Evolutionary conservation across 2,329 filamentous ascomycete species (phyloP), one percentile per base, ranked within the genome.

Genomic region (Coniella vitis): DNA sequence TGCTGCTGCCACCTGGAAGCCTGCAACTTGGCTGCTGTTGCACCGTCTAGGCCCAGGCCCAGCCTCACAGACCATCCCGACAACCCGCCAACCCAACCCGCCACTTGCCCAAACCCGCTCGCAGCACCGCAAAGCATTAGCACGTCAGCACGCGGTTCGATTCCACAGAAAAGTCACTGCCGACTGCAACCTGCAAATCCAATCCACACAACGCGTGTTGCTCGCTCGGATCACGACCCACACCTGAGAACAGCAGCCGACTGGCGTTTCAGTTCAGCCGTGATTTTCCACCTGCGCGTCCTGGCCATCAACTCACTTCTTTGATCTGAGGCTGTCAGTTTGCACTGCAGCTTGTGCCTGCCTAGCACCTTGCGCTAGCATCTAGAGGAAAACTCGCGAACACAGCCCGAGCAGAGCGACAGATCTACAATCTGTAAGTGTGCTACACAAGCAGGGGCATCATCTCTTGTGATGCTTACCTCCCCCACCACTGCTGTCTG

Each of bases 1-100:
- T 20, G 43, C 21, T 25, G 35, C 21, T 19, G 17, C 47, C 14
- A 36, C 38, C 21, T 19, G 29, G 32, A 40, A 47, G 38, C 46
- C 39, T 10, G 36, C 32, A n/a, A 35, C 32, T n/a, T n/a, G n/a
- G n/a, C n/a, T n/a, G n/a, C 32, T 39, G 20, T 39, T 22, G 38
- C 25, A 13, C 38, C 14, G 22, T 16, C 38, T 25, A 39, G 38
- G 41, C 41, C 46, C 42, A 45, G 42, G n/a, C 42, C 34, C 19
- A 22, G 42, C n/a, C 34, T 22, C 31, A 31, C 34, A 37, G 21
- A 32, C 29, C 48, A 34, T 21, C 14, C 19, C 36, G 41, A 36
- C 36, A 34, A 38, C 47, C 47, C 21, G 39, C 34, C 36, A 34
- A n/a, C 29, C 42, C 46, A 16, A 35, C 47, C 41, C 22, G n/a